Evolutionary conservation across 306 rosid genomes (phyloP), one percentile per base, ranked within the genome.

Genomic region (Myrica gale): DNA sequence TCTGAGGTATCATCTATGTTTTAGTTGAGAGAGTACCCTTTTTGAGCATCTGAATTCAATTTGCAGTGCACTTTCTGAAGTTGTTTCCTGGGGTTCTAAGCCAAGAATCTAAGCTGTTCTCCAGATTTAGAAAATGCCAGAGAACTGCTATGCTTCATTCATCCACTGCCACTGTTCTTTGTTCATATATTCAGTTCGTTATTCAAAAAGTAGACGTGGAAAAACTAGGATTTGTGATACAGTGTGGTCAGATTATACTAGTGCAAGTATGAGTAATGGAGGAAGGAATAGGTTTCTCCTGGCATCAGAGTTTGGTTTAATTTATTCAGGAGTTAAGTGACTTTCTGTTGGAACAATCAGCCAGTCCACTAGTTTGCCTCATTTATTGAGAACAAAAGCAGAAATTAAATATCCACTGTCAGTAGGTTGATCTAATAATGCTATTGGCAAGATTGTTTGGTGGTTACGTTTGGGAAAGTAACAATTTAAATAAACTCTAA

Each of bases 1-100:
- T 95, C 99, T 68, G 99, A 95, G 97, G 99, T 95, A 88, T 77
- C 47, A 78, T 47, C 75, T 57, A 44, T 51, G 43, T 17, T 60
- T 60, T 60, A 5, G 39, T 48, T 41, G 3, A 65, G 26, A 41
- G 23, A 17, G 20, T 48, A 41, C 3, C 70, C 47, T 41, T 42
- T 41, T 1, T 65, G 69, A 41, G 46, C 69, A 17, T 17, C 41
- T 41, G 15, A 41, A 65, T 8, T 23, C 41, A 41, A 63, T 63
- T 17, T 15, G 13, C 9, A 65, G 13, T 65, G 23, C 21, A 5
- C 42, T 65, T 41, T 9, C 50, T 6, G 5, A 9, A 65, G 13
- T 65, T 65, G 8, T 65, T 65, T 48, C 69, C 42, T 65, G 68
- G 43, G 15, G 70, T 41, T 9, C 46, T 65, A 65, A 15, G 70